A percentile compares a stretch with the other conserved stretches of the same genome.
Evolutionary conservation across 2,329 filamentous ascomycete species (phyloP).

Genomic region (Neofusicoccum kwambonambiense): DNA sequence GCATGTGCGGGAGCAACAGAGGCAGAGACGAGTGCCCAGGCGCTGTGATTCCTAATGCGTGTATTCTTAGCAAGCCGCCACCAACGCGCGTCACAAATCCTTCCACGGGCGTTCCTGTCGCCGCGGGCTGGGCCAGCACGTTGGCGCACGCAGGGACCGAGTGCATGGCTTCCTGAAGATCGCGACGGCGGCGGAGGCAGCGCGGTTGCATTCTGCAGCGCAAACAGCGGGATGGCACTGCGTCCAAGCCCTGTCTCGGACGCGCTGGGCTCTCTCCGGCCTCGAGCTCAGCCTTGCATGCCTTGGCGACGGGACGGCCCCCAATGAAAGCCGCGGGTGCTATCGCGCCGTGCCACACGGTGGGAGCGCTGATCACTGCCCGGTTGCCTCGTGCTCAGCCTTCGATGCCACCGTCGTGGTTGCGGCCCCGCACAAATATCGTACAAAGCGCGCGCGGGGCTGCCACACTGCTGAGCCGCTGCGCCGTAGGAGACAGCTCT

Average conservation of each 20-base stretch:
- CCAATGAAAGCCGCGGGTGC: neutral
- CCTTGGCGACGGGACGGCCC: constrained; percentile 2
- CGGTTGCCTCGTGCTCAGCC: neutral
- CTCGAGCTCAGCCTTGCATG: neutral
- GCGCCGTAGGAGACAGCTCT: neutral
- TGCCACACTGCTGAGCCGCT: no score
- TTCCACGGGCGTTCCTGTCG: neutral
- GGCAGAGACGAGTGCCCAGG: neutral
- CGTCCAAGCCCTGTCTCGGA: neutral
- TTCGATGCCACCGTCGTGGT: neutral
- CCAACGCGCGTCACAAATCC: neutral
- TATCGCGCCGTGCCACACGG: neutral
- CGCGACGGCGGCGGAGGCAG: neutral
- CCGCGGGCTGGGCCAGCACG: neutral
- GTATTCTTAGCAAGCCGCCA: constrained; percentile 7
- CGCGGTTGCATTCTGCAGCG: neutral
- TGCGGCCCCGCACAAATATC: constrained; percentile 3
- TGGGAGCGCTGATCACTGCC: neutral
- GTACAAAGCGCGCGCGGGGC: constrained; percentile 1
- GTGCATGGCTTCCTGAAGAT: neutral
- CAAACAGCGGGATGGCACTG: neutral
- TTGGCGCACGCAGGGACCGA: no score
- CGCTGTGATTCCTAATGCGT: neutral
- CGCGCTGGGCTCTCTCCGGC: neutral
- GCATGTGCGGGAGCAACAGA: neutral